These are phyloP conservation scores for Lumnitzera littorea DNA, from an alignment of 345 rosid genomes.

Conservation along the genomic window DNA sequence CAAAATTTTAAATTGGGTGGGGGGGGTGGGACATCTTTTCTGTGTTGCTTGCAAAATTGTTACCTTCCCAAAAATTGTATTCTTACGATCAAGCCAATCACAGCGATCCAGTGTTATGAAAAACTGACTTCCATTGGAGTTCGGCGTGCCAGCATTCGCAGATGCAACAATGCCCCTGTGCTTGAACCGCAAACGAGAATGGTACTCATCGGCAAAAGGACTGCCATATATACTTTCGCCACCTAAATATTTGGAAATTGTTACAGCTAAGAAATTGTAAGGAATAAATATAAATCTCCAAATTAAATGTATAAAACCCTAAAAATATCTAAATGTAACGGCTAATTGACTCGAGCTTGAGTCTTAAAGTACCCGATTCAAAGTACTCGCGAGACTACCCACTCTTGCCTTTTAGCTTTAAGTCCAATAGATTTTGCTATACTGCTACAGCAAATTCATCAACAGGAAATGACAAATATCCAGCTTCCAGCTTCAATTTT, in stretches of 20 bases:
- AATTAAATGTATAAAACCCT: no score
- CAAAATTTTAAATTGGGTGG: not conserved
- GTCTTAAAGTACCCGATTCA: no score
- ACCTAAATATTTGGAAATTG: slow-evolving; percentile 25
- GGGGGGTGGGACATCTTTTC: no score
- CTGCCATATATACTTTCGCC: slow-evolving; percentile 84
- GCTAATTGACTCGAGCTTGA: no score
- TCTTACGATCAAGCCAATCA: slow-evolving; percentile 81
- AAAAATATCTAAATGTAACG: no score
- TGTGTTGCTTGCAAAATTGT: not conserved
- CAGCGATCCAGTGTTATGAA: slow-evolving; percentile 85
- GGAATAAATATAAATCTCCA: not conserved
- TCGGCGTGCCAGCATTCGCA: slow-evolving; percentile 77
- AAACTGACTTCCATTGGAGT: slow-evolving; percentile 93
- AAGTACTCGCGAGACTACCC: no score
- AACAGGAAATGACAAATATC: not conserved
- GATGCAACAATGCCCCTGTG: slow-evolving; percentile 91
- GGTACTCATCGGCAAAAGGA: slow-evolving; percentile 69
- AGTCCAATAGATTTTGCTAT: no score
- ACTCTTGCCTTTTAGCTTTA: no score
- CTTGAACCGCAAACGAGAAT: slow-evolving; percentile 79
- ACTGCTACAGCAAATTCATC: not conserved
- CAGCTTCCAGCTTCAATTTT: no score
- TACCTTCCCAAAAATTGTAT: slow-evolving; percentile 93
- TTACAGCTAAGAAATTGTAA: not conserved